These are phyloP conservation scores for Akanthomyces lecanii DNA, from an alignment of 2,329 filamentous ascomycete genomes.

Conservation along the genomic window DNA sequence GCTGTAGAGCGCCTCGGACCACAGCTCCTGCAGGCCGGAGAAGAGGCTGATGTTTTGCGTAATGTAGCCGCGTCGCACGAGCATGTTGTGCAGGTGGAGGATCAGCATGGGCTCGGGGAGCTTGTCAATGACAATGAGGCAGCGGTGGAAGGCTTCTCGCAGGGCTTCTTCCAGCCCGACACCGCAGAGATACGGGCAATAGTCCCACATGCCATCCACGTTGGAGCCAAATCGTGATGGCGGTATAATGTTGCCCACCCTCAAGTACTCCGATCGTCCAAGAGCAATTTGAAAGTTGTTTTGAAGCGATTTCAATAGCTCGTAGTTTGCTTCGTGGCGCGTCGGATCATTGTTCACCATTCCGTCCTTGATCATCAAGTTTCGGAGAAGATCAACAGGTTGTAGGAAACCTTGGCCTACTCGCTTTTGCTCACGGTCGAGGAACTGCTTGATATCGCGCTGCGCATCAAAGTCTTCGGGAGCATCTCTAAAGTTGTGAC, in stretches of 20 bases:
- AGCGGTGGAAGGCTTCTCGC: slow-evolving; percentile 33
- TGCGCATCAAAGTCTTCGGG: slow-evolving; percentile 32
- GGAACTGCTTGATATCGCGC: slow-evolving; percentile 40
- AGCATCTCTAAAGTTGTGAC: slow-evolving; percentile 34
- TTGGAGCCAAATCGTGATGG: slow-evolving; percentile 40
- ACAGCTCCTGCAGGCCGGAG: slow-evolving; percentile 22
- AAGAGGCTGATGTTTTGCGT: slow-evolving; percentile 31
- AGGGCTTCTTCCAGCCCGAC: slow-evolving; percentile 42
- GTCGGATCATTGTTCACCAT: not conserved
- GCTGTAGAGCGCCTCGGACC: slow-evolving; percentile 13
- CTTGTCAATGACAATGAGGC: slow-evolving; percentile 36
- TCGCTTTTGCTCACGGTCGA: slow-evolving; percentile 33
- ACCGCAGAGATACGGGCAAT: slow-evolving; percentile 46
- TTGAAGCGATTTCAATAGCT: slow-evolving; percentile 13
- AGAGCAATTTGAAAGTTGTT: slow-evolving; percentile 21
- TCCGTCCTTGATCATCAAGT: not conserved
- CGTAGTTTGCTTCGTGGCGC: not conserved
- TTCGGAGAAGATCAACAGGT: not conserved
- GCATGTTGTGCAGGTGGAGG: slow-evolving; percentile 46
- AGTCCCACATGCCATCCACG: slow-evolving; percentile 43
- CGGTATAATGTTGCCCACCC: slow-evolving; percentile 25
- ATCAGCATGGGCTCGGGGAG: slow-evolving; percentile 36
- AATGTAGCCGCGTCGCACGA: slow-evolving; percentile 40
- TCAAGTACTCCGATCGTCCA: slow-evolving; percentile 20
- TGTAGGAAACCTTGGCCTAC: slow-evolving; percentile 18